These are phyloP conservation scores for Thalia dealbata DNA, from an alignment of 176 grass and related monocot species.

Conservation along the genomic window DNA sequence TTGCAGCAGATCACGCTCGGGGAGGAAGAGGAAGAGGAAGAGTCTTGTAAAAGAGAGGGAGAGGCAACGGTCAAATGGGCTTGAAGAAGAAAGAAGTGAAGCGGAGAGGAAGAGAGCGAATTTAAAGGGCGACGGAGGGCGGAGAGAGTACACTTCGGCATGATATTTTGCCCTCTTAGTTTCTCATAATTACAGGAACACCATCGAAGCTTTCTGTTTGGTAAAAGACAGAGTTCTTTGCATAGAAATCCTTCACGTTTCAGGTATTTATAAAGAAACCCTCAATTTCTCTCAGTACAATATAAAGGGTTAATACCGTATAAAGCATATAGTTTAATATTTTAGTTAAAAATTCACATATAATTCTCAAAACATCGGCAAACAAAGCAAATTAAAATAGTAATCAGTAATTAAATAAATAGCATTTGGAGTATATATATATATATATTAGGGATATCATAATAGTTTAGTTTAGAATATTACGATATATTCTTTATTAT, in stretches of 20 bases:
- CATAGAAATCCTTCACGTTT: background rate
- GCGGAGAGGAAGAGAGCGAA: background rate
- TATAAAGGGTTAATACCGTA: no score
- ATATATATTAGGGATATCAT: no score
- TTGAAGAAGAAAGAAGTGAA: slow-evolving; percentile 19
- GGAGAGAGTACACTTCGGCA: background rate
- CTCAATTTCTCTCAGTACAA: no score
- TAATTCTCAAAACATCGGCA: no score
- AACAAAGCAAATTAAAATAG: no score
- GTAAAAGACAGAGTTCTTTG: background rate
- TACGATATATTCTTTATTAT: no score
- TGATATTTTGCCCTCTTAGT: background rate
- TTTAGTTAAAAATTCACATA: no score
- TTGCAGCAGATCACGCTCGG: slow-evolving; percentile 12
- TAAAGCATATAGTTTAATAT: no score
- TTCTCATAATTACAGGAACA: background rate
- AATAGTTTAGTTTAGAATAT: no score
- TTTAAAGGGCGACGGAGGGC: background rate
- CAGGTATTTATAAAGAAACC: background rate
- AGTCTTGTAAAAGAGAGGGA: slow-evolving; percentile 22
- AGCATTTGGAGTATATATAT: no score
- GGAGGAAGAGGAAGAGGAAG: background rate
- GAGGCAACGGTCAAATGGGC: slow-evolving; percentile 65
- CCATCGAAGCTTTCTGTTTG: background rate
- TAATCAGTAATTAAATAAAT: no score